Conservation (phyloP, 2,329 filamentous ascomycete species). For the Talaromyces sp. region DNA sequence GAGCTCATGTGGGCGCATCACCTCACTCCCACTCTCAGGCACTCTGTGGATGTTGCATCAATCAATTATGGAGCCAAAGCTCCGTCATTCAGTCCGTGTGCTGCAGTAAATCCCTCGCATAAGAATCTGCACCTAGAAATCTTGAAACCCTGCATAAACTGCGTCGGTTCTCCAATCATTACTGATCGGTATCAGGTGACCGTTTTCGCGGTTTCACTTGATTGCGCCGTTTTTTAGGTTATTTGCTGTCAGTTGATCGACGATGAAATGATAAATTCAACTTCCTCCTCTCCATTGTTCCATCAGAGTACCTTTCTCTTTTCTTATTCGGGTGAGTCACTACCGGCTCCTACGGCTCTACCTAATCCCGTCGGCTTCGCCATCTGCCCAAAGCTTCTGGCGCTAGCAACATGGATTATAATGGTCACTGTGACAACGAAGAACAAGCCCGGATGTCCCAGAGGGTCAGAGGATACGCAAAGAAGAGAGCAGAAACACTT, state of each 20-base stretch:
- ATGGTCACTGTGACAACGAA: constrained; percentile 20
- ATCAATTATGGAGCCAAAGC: not conserved
- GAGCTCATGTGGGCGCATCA: constrained; percentile 8
- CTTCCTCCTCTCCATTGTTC: not conserved
- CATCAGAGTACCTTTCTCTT: not conserved
- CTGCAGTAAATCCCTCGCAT: constrained; percentile 5
- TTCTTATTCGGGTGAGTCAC: not conserved
- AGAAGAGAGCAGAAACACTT: constrained; percentile 4
- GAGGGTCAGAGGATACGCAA: not conserved
- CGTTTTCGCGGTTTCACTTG: not conserved
- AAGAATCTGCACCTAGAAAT: not conserved
- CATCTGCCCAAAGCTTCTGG: constrained; percentile 12
- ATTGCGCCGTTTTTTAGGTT: not conserved
- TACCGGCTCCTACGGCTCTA: not conserved
- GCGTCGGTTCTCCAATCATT: not conserved
- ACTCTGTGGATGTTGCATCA: not conserved
- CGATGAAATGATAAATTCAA: not conserved
- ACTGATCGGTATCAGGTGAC: not conserved
- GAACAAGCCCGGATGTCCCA: not conserved
- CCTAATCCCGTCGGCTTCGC: constrained; percentile 4
- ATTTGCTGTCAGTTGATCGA: not conserved
- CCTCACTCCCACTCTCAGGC: not conserved
- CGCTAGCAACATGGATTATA: constrained; percentile 8
- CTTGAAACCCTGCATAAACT: constrained; percentile 10
- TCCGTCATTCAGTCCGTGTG: not conserved